Conservation (phyloP, 2,329 filamentous ascomycete species). For the Colletotrichum destructivum region DNA sequence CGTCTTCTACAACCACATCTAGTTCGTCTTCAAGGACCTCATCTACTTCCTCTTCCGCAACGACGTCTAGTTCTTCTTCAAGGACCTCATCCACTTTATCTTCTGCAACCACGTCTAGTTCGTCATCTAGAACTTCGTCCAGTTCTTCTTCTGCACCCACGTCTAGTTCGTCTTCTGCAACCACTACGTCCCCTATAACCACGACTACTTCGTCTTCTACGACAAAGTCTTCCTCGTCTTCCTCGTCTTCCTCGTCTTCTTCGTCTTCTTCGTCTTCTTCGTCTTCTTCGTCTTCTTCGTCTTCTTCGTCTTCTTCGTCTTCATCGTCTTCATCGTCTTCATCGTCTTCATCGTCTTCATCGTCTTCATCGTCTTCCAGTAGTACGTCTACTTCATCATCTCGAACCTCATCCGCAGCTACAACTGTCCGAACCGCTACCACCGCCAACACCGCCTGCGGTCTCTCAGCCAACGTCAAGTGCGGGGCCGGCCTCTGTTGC, state of each 20-base stretch:
- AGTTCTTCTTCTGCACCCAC: not conserved
- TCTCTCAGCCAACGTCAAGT: not conserved
- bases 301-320: not conserved
- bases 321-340: not conserved
- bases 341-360: not conserved
- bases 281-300: not conserved
- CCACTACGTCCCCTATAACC: not conserved
- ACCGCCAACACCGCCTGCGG: not conserved
- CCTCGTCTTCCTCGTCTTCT: no score
- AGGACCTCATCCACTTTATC: no score
- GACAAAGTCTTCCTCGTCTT: no score
- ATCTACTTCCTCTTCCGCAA: no score
- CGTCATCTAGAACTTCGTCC: not conserved
- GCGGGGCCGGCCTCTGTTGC: not conserved
- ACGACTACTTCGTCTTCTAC: no score
- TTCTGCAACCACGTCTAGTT: not conserved
- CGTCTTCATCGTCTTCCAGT: not conserved
- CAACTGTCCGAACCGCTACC: not conserved
- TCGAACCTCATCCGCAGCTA: not conserved
- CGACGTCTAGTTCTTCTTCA: not conserved
- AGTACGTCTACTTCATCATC: not conserved
- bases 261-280: not conserved
- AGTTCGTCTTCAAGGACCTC: not conserved
- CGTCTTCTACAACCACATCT: not conserved
- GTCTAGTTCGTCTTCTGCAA: not conserved